Evolutionary conservation across 2,329 filamentous ascomycete genomes (phyloP).

Genomic region (Penicillium sp.): DNA sequence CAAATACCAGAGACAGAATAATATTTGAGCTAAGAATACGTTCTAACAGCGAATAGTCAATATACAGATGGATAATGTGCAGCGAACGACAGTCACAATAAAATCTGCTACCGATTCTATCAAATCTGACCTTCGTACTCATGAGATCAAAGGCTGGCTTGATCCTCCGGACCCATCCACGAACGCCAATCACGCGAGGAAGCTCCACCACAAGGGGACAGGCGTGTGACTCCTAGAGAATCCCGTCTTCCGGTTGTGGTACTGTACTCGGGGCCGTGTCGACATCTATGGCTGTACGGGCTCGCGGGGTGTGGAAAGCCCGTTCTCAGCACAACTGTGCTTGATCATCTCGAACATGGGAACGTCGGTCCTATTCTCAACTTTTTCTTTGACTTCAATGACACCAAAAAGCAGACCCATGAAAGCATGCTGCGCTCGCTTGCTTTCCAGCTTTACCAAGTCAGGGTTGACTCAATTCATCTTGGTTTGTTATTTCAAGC

Average conservation of each 20-base stretch:
- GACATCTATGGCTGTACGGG: constrained; percentile 10
- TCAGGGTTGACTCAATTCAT: not conserved
- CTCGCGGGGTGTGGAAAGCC: constrained; percentile 12
- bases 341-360: constrained; percentile 9
- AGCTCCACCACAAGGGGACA: constrained; percentile 7
- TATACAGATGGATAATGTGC: too few species aligned
- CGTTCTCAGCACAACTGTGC: constrained; percentile 9
- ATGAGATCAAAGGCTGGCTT: constrained; percentile 14
- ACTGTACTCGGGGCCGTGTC: constrained; percentile 1
- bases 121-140: too few species aligned
- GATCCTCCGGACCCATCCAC: constrained; percentile 5
- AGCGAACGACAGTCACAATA: too few species aligned
- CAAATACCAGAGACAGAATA: too few species aligned
- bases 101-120: too few species aligned
- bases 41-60: too few species aligned
- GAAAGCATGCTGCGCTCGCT: constrained; percentile 8
- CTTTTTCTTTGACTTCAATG: constrained; percentile 17
- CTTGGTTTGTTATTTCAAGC: constrained; percentile 3
- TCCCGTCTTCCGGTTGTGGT: constrained; percentile 7
- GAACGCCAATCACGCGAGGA: constrained; percentile 4
- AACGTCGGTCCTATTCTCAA: constrained; percentile 2
- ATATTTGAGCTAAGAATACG: too few species aligned
- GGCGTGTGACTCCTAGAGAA: constrained; percentile 9
- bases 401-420: constrained; percentile 6
- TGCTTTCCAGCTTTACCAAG: constrained; percentile 8